Percentiles rank a stretch among this genome's conserved stretches.
These are phyloP conservation scores for Acanthamoeba royreba DNA, from an alignment of 208 protist genomes.

Conservation along the genomic window DNA sequence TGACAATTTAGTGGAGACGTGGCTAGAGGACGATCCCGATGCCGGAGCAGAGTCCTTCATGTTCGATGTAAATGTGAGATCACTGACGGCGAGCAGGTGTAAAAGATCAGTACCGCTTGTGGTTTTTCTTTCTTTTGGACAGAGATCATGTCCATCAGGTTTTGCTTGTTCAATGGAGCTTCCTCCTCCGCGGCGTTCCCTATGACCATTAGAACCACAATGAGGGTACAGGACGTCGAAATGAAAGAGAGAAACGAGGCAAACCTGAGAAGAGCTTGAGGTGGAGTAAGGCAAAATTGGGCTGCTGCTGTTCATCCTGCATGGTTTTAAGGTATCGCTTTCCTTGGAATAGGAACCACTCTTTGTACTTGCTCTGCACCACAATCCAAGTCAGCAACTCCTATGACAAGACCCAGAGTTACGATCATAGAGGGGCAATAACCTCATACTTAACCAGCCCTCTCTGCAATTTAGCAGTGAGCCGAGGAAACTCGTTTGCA, in stretches of 20 bases:
- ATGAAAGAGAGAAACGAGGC: neutral
- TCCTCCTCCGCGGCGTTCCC: neutral
- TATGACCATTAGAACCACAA: neutral
- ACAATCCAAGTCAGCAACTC: neutral
- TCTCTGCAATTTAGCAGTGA: neutral
- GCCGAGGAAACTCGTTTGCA: constrained; percentile 18
- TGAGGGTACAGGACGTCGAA: neutral
- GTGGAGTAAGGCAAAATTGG: constrained; percentile 52
- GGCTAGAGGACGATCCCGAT: neutral
- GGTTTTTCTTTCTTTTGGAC: neutral
- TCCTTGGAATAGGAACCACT: constrained; percentile 49
- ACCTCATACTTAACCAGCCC: constrained; percentile 47
- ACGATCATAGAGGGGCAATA: neutral
- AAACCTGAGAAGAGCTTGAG: constrained; percentile 26
- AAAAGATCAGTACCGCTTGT: neutral
- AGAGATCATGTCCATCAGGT: neutral
- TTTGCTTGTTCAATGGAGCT: neutral
- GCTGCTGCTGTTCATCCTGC: constrained; percentile 44
- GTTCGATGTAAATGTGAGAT: neutral
- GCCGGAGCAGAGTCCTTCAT: neutral
- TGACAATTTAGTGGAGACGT: neutral
- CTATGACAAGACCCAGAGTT: neutral
- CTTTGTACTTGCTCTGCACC: neutral
- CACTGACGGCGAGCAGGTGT: neutral
- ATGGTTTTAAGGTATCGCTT: constrained; percentile 48